Percentiles rank a stretch among this genome's conserved stretches.
Evolutionary conservation across 139 green algal genomes (phyloP).

Genomic region (Edaphochlamys debaryana): DNA sequence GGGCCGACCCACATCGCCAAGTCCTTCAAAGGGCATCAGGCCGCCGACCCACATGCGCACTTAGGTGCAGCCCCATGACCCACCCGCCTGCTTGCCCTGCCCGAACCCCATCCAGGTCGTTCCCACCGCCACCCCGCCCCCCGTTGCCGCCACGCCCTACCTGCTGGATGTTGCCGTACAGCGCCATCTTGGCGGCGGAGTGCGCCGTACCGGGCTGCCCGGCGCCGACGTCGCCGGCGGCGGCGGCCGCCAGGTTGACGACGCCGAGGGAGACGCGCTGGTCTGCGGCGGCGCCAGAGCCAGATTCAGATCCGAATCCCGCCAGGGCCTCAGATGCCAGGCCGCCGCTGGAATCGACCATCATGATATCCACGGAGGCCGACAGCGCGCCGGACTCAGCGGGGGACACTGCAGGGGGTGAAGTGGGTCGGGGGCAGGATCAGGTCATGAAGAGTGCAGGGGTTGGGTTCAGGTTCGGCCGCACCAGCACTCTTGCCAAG

Average conservation of each 20-base stretch:
- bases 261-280: conserved; percentile 26
- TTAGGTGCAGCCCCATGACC: not conserved
- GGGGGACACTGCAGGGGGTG: not conserved
- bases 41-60: not conserved
- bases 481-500: not conserved
- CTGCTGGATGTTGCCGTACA: conserved; percentile 25
- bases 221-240: not conserved
- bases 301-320: not conserved
- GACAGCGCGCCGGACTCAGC: not conserved
- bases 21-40: too few relatives aligned
- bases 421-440: not conserved
- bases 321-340: not conserved
- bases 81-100: too few relatives aligned
- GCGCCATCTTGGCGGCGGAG: not conserved
- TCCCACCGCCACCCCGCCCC: not conserved
- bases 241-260: conserved; percentile 5
- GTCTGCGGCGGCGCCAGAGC: not conserved
- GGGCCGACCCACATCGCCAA: too few relatives aligned
- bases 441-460: not conserved
- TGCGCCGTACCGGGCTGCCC: not conserved
- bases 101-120: not conserved
- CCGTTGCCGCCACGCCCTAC: not conserved
- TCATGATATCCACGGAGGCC: not conserved
- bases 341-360: not conserved
- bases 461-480: not conserved